These are phyloP conservation scores for Phlyctochytrium bullatum DNA, from an alignment of 192 early-diverging fungal species.

Conservation along the genomic window DNA sequence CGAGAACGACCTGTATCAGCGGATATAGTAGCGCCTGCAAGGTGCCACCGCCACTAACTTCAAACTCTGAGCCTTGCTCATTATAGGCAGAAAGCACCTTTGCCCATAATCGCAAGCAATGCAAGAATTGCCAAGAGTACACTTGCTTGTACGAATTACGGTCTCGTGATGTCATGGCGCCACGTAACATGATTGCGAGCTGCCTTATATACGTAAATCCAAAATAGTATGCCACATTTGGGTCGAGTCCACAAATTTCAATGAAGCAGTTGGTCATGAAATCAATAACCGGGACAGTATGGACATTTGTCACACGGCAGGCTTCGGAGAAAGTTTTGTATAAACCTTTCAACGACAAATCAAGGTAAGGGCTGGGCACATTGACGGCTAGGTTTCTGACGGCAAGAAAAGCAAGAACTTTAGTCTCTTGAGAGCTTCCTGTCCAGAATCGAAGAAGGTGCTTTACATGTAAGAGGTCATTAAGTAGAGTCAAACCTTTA, in stretches of 20 bases:
- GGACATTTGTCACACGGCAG: slow-evolving; percentile 72
- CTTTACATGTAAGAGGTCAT: slow-evolving; percentile 23
- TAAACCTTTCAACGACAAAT: slow-evolving; percentile 71
- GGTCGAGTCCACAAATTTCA: slow-evolving; percentile 79
- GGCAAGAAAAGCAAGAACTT: slow-evolving; percentile 79
- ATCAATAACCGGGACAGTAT: slow-evolving; percentile 79
- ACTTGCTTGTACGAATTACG: slow-evolving; percentile 85
- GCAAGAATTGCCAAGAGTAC: slow-evolving; percentile 98
- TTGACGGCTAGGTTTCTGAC: slow-evolving; percentile 70
- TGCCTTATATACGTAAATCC: slow-evolving; percentile 92
- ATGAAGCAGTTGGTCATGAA: slow-evolving; percentile 93
- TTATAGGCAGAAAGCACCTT: slow-evolving; percentile 77
- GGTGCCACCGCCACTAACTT: slow-evolving; percentile 36
- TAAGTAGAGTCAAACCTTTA: slow-evolving; percentile 55
- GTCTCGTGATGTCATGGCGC: slow-evolving; percentile 78
- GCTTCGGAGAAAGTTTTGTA: slow-evolving; percentile 79
- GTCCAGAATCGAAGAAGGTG: slow-evolving; percentile 65
- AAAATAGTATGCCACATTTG: slow-evolving; percentile 82
- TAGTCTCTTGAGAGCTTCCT: slow-evolving; percentile 53
- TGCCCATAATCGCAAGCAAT: slow-evolving; percentile 88
- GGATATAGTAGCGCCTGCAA: slow-evolving; percentile 78
- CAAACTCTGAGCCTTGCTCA: slow-evolving; percentile 44
- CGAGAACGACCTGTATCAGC: slow-evolving; percentile 45
- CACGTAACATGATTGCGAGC: slow-evolving; percentile 87
- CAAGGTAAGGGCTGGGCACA: slow-evolving; percentile 55